These are phyloP conservation scores for Wickerhamomyces bovis DNA, from an alignment of 805 yeast species.

Conservation along the genomic window DNA sequence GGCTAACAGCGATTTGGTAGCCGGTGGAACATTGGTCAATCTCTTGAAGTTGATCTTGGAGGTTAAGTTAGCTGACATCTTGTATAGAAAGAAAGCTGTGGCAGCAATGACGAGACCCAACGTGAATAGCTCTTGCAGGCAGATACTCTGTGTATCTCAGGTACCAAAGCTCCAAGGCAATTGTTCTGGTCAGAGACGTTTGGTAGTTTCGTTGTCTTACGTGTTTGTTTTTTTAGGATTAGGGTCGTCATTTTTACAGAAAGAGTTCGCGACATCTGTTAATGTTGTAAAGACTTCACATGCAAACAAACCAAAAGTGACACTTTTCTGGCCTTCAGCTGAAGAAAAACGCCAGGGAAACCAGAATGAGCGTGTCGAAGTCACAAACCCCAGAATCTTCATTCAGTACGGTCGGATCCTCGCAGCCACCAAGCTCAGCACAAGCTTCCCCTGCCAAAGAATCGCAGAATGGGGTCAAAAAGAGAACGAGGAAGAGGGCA, in stretches of 20 bases:
- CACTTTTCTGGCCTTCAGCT: background rate
- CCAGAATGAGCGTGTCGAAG: background rate
- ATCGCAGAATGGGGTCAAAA: background rate
- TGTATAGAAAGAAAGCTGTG: slow-evolving; percentile 18
- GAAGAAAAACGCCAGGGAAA: background rate
- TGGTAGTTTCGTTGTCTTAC: background rate
- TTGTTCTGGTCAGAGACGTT: background rate
- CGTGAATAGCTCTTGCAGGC: slow-evolving; percentile 1
- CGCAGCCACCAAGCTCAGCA: background rate
- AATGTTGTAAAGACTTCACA: background rate
- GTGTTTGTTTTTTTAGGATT: background rate
- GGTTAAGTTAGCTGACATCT: slow-evolving; percentile 16
- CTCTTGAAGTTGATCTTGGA: slow-evolving; percentile 17
- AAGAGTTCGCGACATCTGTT: background rate
- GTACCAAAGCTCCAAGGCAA: background rate
- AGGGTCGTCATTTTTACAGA: no score
- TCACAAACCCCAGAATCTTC: background rate
- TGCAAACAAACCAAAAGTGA: background rate
- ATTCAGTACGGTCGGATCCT: background rate
- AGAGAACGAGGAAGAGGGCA: slow-evolving; percentile 10
- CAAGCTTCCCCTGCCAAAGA: background rate
- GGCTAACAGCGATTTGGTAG: slow-evolving; percentile 40
- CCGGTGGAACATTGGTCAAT: slow-evolving; percentile 33
- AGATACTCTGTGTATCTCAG: background rate
- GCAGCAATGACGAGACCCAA: slow-evolving; percentile 22